Evolutionary conservation across 2,329 filamentous ascomycete genomes (phyloP).

Genomic region (Capronia coronata): DNA sequence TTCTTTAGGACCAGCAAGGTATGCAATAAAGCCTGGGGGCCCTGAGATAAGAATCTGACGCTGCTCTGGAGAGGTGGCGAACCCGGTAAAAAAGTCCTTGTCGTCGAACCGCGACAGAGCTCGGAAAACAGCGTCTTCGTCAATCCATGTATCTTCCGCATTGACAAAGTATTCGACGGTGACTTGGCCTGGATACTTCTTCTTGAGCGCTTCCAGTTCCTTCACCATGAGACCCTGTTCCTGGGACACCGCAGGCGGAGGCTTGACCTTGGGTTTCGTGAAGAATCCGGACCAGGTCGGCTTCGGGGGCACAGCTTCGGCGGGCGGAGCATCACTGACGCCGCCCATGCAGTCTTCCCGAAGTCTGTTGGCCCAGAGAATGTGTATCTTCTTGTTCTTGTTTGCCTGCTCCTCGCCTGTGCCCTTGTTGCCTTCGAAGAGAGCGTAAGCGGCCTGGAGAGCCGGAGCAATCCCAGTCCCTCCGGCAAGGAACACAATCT

Average conservation of each 20-base stretch:
- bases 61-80: conserved; percentile 36
- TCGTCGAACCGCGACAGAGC: conserved; percentile 20
- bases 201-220: conserved; percentile 59
- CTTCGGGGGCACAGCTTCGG: conserved; percentile 25
- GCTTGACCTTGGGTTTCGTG: conserved; percentile 8
- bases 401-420: conserved; percentile 30
- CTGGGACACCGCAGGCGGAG: conserved; percentile 14
- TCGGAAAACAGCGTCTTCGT: conserved; percentile 44
- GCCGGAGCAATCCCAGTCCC: conserved; percentile 90
- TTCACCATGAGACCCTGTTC: conserved; percentile 45
- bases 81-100: conserved; percentile 23
- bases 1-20: conserved; percentile 69
- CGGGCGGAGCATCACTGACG: conserved; percentile 41
- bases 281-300: conserved; percentile 20
- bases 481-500: conserved; percentile 78
- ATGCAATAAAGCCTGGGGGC: conserved; percentile 78
- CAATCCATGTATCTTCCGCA: conserved; percentile 64
- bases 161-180: conserved; percentile 73
- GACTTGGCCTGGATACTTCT: conserved; percentile 50
- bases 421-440: conserved; percentile 42
- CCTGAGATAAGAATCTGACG: conserved; percentile 79
- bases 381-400: conserved; percentile 51
- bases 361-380: conserved; percentile 75
- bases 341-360: conserved; percentile 61
- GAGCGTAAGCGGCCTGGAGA: conserved; percentile 65